Evolutionary conservation across 257 asterid genomes (phyloP).

Genomic region (Henckelia pumila): DNA sequence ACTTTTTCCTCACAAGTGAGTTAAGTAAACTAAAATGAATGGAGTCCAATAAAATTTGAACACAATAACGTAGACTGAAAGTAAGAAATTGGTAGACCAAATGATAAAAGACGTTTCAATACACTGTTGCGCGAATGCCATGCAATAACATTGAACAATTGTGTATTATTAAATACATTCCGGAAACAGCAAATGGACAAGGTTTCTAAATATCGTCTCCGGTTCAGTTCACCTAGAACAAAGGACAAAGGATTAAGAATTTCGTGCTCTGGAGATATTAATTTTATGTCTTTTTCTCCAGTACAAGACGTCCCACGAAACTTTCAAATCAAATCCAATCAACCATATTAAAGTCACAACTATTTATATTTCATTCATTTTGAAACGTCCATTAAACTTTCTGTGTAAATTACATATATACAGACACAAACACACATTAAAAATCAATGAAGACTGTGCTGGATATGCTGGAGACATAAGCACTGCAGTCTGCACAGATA

Average conservation of each 20-base stretch:
- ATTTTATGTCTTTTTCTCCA: conserved; percentile 22
- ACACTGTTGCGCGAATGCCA: background rate
- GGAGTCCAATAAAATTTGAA: too few species aligned
- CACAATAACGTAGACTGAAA: too few species aligned
- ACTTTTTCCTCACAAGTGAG: too few species aligned
- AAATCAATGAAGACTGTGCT: too few species aligned
- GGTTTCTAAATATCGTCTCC: conserved; percentile 18
- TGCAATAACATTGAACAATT: background rate
- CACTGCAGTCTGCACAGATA: too few species aligned
- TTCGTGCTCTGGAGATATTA: conserved; percentile 23
- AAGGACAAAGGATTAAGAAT: conserved; percentile 26
- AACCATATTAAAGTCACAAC: background rate
- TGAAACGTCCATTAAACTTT: too few species aligned
- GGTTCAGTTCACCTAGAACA: conserved; percentile 38
- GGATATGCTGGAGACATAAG: too few species aligned
- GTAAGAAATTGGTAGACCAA: background rate
- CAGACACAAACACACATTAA: too few species aligned
- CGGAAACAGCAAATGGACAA: conserved; percentile 27
- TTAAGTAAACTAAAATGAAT: too few species aligned
- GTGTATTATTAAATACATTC: background rate
- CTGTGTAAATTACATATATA: too few species aligned
- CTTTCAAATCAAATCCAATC: conserved; percentile 24
- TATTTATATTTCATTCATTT: too few species aligned
- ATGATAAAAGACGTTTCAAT: background rate
- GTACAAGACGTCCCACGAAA: conserved; percentile 22